These are phyloP conservation scores for Fragaria vesca DNA, from an alignment of 306 rosid genomes.

Conservation along the genomic window DNA sequence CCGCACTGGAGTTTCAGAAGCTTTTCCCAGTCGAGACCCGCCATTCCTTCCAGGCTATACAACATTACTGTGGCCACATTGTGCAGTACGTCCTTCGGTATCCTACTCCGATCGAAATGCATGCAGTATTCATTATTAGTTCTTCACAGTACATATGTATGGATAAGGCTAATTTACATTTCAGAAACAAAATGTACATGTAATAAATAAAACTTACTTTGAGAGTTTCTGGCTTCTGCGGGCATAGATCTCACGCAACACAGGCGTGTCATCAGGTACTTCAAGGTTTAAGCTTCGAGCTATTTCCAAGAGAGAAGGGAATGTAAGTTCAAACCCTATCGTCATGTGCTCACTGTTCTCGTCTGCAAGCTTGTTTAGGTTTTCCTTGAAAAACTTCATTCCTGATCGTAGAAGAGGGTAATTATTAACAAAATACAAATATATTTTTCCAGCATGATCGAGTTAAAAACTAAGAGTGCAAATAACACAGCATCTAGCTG, in stretches of 20 bases:
- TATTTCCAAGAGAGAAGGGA: constrained; percentile 73
- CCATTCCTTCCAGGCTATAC: constrained; percentile 40
- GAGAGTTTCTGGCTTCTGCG: constrained; percentile 64
- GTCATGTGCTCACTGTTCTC: constrained; percentile 85
- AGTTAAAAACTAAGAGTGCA: background rate
- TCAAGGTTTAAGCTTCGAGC: constrained; percentile 57
- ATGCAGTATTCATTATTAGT: constrained; percentile 1
- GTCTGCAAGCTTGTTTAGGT: constrained; percentile 50
- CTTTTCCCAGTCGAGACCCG: constrained; percentile 63
- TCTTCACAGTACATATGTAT: too few relatives aligned
- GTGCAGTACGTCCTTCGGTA: constrained; percentile 86
- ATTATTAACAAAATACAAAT: background rate
- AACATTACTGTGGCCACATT: constrained; percentile 75
- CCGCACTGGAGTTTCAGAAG: constrained; percentile 77
- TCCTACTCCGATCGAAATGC: constrained; percentile 48
- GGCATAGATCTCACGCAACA: constrained; percentile 56
- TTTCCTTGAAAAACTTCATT: constrained; percentile 53
- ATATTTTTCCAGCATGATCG: background rate
- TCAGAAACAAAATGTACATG: background rate
- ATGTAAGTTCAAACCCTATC: constrained; percentile 87
- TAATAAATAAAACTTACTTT: constrained; percentile 35
- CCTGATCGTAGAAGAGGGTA: constrained; percentile 29
- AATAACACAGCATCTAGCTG: background rate
- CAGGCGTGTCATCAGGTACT: constrained; percentile 55
- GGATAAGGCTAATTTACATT: constrained; percentile 8